These are phyloP conservation scores for Coniochaeta sp. DNA, from an alignment of 2,329 filamentous ascomycete genomes.

Conservation along the genomic window DNA sequence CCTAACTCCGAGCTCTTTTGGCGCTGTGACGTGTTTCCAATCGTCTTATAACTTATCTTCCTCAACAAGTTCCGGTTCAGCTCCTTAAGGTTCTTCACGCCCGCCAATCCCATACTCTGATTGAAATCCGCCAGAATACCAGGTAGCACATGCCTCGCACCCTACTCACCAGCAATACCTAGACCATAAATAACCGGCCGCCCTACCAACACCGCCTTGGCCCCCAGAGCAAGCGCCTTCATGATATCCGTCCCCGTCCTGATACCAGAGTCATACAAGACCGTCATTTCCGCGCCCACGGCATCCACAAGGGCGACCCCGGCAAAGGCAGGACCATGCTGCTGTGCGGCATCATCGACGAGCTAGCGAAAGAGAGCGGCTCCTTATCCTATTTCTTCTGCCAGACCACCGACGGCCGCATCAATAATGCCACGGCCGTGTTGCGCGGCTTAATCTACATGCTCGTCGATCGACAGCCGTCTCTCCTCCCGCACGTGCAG, in stretches of 20 bases:
- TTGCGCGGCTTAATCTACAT: constrained; percentile 22
- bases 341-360: constrained; percentile 26
- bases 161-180: constrained; percentile 44
- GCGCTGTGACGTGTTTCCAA: too few relatives aligned
- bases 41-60: constrained; percentile 21
- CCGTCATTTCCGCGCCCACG: constrained; percentile 49
- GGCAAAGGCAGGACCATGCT: constrained; percentile 37
- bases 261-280: constrained; percentile 56
- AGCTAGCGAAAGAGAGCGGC: constrained; percentile 12
- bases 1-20: too few relatives aligned
- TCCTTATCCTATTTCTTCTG: constrained; percentile 22
- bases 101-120: constrained; percentile 47
- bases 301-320: constrained; percentile 41
- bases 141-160: constrained; percentile 43
- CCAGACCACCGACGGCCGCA: constrained; percentile 18
- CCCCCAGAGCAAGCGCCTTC: constrained; percentile 49
- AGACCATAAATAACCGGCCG: constrained; percentile 53
- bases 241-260: constrained; percentile 49
- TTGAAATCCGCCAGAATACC: constrained; percentile 46
- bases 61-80: constrained; percentile 26
- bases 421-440: constrained; percentile 20
- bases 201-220: constrained; percentile 49
- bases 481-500: constrained; percentile 25
- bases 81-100: constrained; percentile 35
- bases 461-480: constrained; percentile 19